Conservation (phyloP, 176 grass and related monocot genomes). For the Saccharum officinarum region DNA sequence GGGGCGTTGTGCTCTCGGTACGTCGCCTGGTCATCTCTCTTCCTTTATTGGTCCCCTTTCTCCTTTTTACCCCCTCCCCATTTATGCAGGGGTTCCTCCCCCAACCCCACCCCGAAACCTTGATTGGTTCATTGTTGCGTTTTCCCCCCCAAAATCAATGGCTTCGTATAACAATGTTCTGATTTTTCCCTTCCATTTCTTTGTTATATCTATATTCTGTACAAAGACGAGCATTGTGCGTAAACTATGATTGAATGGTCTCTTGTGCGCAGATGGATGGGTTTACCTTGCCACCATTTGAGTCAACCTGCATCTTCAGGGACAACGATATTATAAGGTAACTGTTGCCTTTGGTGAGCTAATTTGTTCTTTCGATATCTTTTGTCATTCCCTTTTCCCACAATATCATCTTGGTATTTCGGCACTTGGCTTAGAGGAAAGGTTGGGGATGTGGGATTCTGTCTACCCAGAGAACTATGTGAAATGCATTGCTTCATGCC, state of each 20-base stretch:
- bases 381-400: not conserved
- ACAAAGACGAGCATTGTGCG: not conserved
- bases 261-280: conserved; percentile 76
- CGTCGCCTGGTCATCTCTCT: not conserved
- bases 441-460: not conserved
- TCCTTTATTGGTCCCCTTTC: not conserved
- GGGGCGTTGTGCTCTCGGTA: conserved; percentile 61
- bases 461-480: not conserved
- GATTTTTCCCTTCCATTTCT: not conserved
- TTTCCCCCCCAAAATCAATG: not conserved
- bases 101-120: not conserved
- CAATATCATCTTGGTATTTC: conserved; percentile 3
- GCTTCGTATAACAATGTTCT: not conserved
- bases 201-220: not conserved
- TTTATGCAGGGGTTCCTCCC: not conserved
- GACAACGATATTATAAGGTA: conserved; percentile 89
- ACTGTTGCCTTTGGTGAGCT: conserved; percentile 9
- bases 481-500: not conserved
- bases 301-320: conserved; percentile 77
- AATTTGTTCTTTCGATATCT: not conserved
- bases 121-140: not conserved
- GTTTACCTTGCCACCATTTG: conserved; percentile 63
- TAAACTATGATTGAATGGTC: conserved; percentile 8
- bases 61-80: not conserved
- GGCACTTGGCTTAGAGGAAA: conserved; percentile 11